These are phyloP conservation scores for Apiospora sp. DNA, from an alignment of 2,329 filamentous ascomycete species.

Conservation along the genomic window DNA sequence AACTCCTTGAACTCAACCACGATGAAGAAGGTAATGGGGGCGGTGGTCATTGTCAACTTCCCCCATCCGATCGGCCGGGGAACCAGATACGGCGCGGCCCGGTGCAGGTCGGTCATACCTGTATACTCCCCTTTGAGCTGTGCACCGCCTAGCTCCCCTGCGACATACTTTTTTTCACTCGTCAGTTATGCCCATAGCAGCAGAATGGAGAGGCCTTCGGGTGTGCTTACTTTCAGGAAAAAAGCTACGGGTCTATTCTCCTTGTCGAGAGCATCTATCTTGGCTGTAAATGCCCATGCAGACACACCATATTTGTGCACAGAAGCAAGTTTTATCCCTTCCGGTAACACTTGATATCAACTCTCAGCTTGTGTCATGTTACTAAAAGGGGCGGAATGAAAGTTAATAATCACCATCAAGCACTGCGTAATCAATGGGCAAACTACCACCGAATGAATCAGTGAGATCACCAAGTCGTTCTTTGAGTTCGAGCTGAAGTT, in stretches of 20 bases:
- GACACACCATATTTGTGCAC: constrained; percentile 26
- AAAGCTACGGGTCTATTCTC: not conserved
- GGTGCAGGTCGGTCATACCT: constrained; percentile 30
- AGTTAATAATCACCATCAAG: not conserved
- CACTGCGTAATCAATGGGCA: not conserved
- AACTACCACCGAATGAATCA: not conserved
- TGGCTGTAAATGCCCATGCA: constrained; percentile 29
- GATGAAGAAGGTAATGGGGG: not conserved
- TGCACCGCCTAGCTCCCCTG: constrained; percentile 27
- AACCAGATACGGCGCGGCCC: constrained; percentile 27
- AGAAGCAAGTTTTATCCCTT: constrained; percentile 21
- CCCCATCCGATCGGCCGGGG: constrained; percentile 29
- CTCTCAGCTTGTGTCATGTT: not conserved
- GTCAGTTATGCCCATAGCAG: not conserved
- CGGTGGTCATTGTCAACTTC: not conserved
- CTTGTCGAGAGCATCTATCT: constrained; percentile 26
- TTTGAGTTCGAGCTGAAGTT: not conserved
- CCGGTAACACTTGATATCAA: constrained; percentile 22
- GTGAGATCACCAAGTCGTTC: not conserved
- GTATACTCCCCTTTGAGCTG: constrained; percentile 30
- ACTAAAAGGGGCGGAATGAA: not conserved
- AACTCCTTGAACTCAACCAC: constrained; percentile 19
- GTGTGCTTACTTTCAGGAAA: not conserved
- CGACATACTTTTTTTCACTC: constrained; percentile 25
- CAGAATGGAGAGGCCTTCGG: not conserved